A percentile compares a stretch with the other conserved stretches of the same genome.
Evolutionary conservation across 345 rosid genomes (phyloP).

Genomic region (Dipteronia sinensis): DNA sequence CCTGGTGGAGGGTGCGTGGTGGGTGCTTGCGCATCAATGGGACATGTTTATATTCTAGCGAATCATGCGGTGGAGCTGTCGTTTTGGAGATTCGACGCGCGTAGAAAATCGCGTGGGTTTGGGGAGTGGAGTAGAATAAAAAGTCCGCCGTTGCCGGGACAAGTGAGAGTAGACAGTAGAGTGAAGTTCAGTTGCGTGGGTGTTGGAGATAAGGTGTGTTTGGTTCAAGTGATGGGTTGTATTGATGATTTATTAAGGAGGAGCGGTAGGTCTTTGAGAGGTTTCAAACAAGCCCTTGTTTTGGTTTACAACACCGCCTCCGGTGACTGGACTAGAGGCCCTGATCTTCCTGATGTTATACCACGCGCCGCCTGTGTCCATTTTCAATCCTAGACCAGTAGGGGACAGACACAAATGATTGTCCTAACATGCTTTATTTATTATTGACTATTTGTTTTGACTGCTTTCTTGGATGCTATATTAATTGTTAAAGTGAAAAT

Average conservation of each 20-base stretch:
- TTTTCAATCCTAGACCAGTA: neutral
- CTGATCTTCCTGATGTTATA: conserved; percentile 69
- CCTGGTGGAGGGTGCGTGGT: conserved; percentile 95
- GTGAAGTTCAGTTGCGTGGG: conserved; percentile 83
- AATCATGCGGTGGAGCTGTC: conserved; percentile 94
- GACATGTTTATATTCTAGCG: conserved; percentile 59
- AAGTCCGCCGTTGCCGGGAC: conserved; percentile 79
- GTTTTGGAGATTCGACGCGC: conserved; percentile 78
- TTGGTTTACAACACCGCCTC: conserved; percentile 54
- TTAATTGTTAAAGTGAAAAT: no score
- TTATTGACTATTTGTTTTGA: no score
- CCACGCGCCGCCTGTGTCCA: conserved; percentile 80
- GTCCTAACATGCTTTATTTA: neutral
- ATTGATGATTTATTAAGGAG: conserved; percentile 79
- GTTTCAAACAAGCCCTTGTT: conserved; percentile 61
- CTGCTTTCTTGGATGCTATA: no score
- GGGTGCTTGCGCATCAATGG: conserved; percentile 75
- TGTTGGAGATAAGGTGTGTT: conserved; percentile 64
- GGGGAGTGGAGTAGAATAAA: conserved; percentile 82
- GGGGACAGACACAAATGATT: neutral
- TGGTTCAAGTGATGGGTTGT: conserved; percentile 78
- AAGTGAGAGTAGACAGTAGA: conserved; percentile 64
- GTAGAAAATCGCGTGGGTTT: conserved; percentile 42
- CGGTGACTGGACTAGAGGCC: conserved; percentile 78
- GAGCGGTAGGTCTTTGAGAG: conserved; percentile 66